Conservation (phyloP, 1,284 basidiomycete species). For the Tilletia indica region DNA sequence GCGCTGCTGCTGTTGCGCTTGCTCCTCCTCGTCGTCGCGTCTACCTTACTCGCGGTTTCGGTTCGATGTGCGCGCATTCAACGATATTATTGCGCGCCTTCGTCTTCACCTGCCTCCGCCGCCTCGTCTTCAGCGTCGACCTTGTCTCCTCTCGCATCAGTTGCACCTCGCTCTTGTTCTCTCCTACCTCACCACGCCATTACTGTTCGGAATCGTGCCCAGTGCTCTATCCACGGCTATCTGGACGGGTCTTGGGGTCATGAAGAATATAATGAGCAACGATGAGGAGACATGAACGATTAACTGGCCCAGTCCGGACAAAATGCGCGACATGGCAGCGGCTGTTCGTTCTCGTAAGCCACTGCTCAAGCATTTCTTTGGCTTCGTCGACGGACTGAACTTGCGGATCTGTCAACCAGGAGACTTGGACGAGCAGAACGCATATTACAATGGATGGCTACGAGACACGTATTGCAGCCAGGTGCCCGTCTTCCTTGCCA, state of each 20-base stretch:
- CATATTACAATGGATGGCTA: neutral
- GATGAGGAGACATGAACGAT: neutral
- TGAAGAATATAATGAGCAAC: neutral
- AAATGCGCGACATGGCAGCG: neutral
- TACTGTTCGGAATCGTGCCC: neutral
- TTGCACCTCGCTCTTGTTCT: neutral
- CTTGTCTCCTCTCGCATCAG: neutral
- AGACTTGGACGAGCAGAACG: neutral
- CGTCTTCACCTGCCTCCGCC: neutral
- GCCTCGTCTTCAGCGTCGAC: neutral
- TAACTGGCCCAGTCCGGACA: neutral
- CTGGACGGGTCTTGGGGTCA: neutral
- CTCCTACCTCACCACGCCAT: neutral
- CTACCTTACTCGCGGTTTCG: neutral
- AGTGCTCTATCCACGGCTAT: neutral
- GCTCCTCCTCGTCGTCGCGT: neutral
- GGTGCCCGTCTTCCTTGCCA: neutral
- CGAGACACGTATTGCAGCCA: neutral
- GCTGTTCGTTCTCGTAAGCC: neutral
- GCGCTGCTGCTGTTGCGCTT: neutral
- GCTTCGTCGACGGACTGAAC: conserved; percentile 4
- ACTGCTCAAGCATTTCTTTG: neutral
- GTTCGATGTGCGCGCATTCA: neutral
- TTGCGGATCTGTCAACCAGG: neutral
- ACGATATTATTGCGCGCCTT: neutral